Percentiles rank a stretch among this genome's conserved stretches.
These are phyloP conservation scores for Scenedesmus sp. DNA, from an alignment of 163 green algal genomes.

Conservation along the genomic window DNA sequence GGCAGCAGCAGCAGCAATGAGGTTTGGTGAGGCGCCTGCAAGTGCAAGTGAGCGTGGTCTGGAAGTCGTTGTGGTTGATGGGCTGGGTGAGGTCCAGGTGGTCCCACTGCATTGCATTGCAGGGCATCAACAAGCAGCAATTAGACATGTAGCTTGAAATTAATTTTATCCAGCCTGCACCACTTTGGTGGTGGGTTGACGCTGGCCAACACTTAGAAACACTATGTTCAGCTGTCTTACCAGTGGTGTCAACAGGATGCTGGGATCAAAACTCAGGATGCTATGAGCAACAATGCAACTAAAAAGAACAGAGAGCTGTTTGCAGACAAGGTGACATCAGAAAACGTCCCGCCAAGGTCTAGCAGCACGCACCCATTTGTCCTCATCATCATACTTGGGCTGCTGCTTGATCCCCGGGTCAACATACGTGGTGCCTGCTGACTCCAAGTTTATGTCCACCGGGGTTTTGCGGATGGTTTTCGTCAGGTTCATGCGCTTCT, in stretches of 20 bases:
- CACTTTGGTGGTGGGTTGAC: too few relatives aligned
- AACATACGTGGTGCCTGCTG: constrained; percentile 55
- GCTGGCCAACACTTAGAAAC: too few relatives aligned
- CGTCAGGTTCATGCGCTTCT: constrained; percentile 93
- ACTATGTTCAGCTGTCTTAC: too few relatives aligned
- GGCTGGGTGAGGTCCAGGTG: neutral
- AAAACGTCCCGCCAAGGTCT: too few relatives aligned
- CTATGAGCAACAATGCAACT: too few relatives aligned
- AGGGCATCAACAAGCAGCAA: neutral
- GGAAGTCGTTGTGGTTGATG: neutral
- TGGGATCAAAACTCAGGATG: too few relatives aligned
- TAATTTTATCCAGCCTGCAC: too few relatives aligned
- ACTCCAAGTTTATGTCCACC: constrained; percentile 74
- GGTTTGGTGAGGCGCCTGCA: too few relatives aligned
- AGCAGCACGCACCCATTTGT: constrained; percentile 52
- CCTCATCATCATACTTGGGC: constrained; percentile 77
- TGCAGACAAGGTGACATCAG: neutral
- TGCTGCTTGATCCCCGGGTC: constrained; percentile 26
- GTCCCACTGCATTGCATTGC: neutral
- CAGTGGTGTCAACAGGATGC: too few relatives aligned
- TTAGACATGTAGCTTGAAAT: neutral
- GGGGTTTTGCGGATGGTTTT: constrained; percentile 94
- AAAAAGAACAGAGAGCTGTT: neutral
- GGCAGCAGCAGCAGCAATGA: neutral
- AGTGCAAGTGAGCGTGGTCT: too few relatives aligned